phyloP scores from a whole-genome alignment of 345 rosid genomes.

The Cardamine occulta region DNA sequence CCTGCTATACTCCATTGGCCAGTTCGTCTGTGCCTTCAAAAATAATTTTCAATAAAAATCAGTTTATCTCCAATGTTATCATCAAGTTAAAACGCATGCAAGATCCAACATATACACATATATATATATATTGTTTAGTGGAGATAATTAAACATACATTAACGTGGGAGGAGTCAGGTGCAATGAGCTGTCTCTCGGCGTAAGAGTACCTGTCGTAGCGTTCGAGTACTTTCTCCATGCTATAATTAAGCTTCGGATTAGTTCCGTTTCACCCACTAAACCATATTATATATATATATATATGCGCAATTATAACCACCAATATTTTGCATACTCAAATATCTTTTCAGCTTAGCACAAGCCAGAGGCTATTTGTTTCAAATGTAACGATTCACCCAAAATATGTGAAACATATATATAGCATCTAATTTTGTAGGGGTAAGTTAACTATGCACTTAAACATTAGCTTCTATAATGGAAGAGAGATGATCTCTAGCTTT shows the following conservation, averaged over 20 bases:
- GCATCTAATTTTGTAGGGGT: neutral
- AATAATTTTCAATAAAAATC: neutral
- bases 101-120: neutral
- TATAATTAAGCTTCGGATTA: conserved; percentile 35
- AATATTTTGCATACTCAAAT: neutral
- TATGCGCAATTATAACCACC: neutral
- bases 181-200: conserved; percentile 57
- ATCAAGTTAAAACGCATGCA: neutral
- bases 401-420: neutral
- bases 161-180: conserved; percentile 40
- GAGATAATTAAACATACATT: conserved; percentile 38
- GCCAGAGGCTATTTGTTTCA: neutral
- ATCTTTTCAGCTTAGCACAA: neutral
- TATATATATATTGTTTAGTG: neutral
- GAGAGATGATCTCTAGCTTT: conserved; percentile 4
- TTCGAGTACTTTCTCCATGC: conserved; percentile 74
- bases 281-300: neutral
- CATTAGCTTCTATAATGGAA: neutral
- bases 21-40: conserved; percentile 53
- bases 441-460: neutral
- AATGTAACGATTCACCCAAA: neutral
- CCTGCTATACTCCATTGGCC: conserved; percentile 74
- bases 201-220: conserved; percentile 66
- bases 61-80: neutral
- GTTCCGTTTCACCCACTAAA: conserved; percentile 1